A percentile compares a stretch with the other conserved stretches of the same genome.
phyloP scores from a whole-genome alignment of 345 rosid species.

The Arabidopsis thaliana region TAIR10.1 NC_003076.8:26584001-26584500 shows the following conservation, averaged over 20 bases:
- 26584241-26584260: constrained; percentile 64
- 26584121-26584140: not conserved
- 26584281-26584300: constrained; percentile 21
- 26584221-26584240: constrained; percentile 63
- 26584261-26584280: constrained; percentile 76
- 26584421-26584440: constrained; percentile 49
- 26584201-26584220: constrained; percentile 58
- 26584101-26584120: not conserved
- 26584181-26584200: constrained; percentile 53
- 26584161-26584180: constrained; percentile 51
- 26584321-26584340: not conserved
- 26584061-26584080: no score
- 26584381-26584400: constrained; percentile 62
- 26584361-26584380: constrained; percentile 79
- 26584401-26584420: constrained; percentile 44
- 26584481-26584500: not conserved
- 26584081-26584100: no score
- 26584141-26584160: constrained; percentile 50
- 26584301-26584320: not conserved
- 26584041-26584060: no score
- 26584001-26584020: no score
- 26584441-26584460: constrained; percentile 21
- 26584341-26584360: constrained; percentile 48
- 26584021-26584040: no score
- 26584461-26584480: not conserved